These are phyloP conservation scores for Cicer yamashitae DNA, from an alignment of 306 rosid species.

Conservation along the genomic window DNA sequence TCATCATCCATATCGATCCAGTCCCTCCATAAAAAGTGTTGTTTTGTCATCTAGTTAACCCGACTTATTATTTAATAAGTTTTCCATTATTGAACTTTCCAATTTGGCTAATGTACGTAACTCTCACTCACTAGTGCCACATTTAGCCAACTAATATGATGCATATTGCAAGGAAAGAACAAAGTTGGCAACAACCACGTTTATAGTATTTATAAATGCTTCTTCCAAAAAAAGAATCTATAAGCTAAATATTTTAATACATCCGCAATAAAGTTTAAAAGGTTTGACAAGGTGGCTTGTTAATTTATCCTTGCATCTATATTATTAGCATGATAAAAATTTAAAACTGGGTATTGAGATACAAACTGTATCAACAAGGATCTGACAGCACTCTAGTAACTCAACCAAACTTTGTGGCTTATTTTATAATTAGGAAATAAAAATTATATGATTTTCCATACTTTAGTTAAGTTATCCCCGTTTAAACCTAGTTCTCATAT, in stretches of 20 bases:
- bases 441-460: too few species aligned
- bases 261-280: not conserved
- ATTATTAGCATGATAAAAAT: not conserved
- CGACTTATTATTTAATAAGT: constrained; percentile 32
- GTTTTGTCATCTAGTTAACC: constrained; percentile 55
- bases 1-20: constrained; percentile 37
- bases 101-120: constrained; percentile 1
- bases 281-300: not conserved
- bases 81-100: constrained; percentile 25
- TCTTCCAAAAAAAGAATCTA: too few species aligned
- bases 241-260: not conserved
- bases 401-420: too few species aligned
- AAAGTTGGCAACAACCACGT: constrained; percentile 14
- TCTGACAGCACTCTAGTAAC: too few species aligned
- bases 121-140: constrained; percentile 10
- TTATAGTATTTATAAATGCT: not conserved
- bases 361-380: not conserved
- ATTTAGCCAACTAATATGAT: constrained; percentile 32
- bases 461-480: too few species aligned
- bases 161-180: not conserved
- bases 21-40: constrained; percentile 46
- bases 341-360: not conserved
- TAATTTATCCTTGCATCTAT: not conserved
- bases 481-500: too few species aligned
- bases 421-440: too few species aligned